Base-by-base conservation (phyloP, 176 grass and related monocot species). In the Aegilops speltoides region DNA sequence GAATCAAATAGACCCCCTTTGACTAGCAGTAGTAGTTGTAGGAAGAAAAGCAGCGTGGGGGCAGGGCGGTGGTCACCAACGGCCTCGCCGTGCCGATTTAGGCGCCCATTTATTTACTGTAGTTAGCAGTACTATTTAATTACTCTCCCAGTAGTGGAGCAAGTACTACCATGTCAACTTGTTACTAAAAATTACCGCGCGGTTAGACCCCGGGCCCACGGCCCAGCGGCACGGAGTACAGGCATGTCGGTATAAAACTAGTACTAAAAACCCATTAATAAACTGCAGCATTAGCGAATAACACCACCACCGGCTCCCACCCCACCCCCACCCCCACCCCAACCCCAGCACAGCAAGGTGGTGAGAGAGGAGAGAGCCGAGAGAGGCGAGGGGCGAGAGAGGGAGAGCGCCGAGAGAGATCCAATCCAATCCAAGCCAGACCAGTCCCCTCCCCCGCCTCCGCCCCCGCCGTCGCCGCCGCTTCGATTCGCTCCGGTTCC, bases 171-270 rank as follows among this genome's bases (percentile, higher is more conserved):
- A 54, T 54, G 19, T 57, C 54, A 57, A 73, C 13, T 23, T 8
- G 69, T 3, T 11, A 0, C 34, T 12, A 70, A 37, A 37, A 73
- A 73, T 24, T 68, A 82, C 80, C 46, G 40, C 69, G 36, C 10
- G 37, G 1, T 66, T 66, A 16, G 0, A 66, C 11, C 54, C 54
- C 17, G 6, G 52, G 54, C 54, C 54, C 54, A 57, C 54, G 8
- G 0, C 2, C 54, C 64, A 1, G 26, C 28, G 36, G 32, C 19
- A 29, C 13, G 4, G 4, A 68, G 83, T 76, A 81, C 83, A 78
- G 85, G 84, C 90, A 85, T 97, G 90, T 91, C 92, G 81, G 95
- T 94, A 94, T 91, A 92, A 91, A 89, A 73, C 28, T 29, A 31
- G 4, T 46, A 46, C 9, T 10, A 78, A 79, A 88, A 72, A 83